Evolutionary conservation across 768 basidiomycete species (phyloP), one percentile per base, ranked within the genome.

Genomic region (Mycena rebaudengoi): DNA sequence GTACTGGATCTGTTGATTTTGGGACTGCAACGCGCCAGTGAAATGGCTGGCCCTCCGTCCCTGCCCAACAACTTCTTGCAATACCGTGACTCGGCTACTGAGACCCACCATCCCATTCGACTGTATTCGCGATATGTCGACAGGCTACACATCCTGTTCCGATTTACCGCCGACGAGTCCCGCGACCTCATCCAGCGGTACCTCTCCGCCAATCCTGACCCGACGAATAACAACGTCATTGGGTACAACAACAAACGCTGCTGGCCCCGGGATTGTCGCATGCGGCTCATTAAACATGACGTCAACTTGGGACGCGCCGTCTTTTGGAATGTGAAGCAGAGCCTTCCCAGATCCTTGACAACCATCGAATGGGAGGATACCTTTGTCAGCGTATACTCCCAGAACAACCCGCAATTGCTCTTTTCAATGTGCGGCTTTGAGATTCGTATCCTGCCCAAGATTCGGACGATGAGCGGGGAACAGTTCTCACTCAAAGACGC

Each of bases 351-450:
- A 48, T 98, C 97, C 16, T 80, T 99, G 65, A 99, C 98, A 0
- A 98, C 98, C 0, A 99, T 99, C 72, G 98, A 98, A 72, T 99
- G 98, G 98, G 97, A 99, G 66, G 96, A 98, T 73, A 96, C 96
- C 0, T 96, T 96, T 71, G 94, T 95, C 68, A 96, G 95, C 60
- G 97, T 99, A 45, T 99, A 94, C 79, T 98, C 96, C 8, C 93
- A 94, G 76, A 92, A 99, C 74, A 99, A 99, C 78, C 98, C 98
- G 25, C 98, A 99, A 70, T 80, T 99, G 26, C 82, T 99, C 40
- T 99, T 98, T 84, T 96, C 96, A 5, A 99, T 99, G 97, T 94
- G 90, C 72, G 95, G 96, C n/a, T 99, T 99, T 71, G 98, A 99
- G 79, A 85, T 99, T 61, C 95, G 98, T 56, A 99, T 99, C 72